Evolutionary conservation across 805 yeast genomes (phyloP).

Genomic region (Blastobotrys robertii): DNA sequence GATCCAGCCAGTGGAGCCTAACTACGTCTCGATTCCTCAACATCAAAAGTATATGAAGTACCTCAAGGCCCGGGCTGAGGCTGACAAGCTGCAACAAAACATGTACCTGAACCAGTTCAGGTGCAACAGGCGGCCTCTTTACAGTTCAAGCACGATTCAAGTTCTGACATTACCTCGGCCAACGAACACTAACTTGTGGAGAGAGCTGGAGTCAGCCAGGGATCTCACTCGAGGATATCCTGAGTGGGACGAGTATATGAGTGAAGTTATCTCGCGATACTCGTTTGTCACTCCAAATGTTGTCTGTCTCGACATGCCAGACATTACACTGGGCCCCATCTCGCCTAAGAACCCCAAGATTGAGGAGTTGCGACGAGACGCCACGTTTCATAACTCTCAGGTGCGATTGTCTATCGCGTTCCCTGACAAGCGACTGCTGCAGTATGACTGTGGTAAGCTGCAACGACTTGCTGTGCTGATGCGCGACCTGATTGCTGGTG

Average conservation of each 20-base stretch:
- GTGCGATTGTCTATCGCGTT: constrained; percentile 85
- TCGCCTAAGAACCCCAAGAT: not conserved
- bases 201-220: constrained; percentile 7
- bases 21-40: constrained; percentile 28
- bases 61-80: constrained; percentile 40
- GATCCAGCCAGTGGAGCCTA: constrained; percentile 20
- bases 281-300: constrained; percentile 85
- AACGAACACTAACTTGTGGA: not conserved
- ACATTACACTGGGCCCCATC: constrained; percentile 7
- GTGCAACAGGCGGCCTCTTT: constrained; percentile 61
- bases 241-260: constrained; percentile 10
- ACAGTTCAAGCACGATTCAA: constrained; percentile 49
- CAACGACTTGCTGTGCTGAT: constrained; percentile 72
- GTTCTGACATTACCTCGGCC: constrained; percentile 25
- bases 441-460: constrained; percentile 94
- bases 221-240: constrained; percentile 14
- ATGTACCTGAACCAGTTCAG: constrained; percentile 57
- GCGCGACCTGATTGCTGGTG: constrained; percentile 69
- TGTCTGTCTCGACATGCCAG: constrained; percentile 59
- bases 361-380: constrained; percentile 4
- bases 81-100: constrained; percentile 45
- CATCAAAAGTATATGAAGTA: constrained; percentile 52
- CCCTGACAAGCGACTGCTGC: constrained; percentile 86
- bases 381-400: constrained; percentile 74
- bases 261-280: constrained; percentile 29